Base-by-base conservation (phyloP, 257 asterid genomes). In the Salvia hispanica region DNA sequence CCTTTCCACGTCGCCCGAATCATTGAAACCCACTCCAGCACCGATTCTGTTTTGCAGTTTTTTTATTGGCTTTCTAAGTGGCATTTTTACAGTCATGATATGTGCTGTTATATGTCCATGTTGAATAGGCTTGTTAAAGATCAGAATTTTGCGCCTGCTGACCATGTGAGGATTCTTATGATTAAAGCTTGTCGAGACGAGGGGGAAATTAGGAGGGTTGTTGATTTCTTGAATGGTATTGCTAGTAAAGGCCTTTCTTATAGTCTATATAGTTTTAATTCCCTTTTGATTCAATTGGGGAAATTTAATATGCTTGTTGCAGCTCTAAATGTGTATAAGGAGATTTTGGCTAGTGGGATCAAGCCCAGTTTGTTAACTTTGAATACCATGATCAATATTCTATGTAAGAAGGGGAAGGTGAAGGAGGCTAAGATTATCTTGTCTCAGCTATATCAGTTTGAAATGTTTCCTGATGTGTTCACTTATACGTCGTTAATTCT, bases 1-100 rank as follows among this genome's bases (percentile, higher is more conserved):
- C 96, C 97, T 7, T 60, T 48, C 59, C 93, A 88, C 64, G 94
- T 90, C 47, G 81, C 83, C 46, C 68, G 66, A 47, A 78, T 92
- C 15, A 73, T 92, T 58, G 78, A 80, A 66, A 71, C 72, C 64
- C 76, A 81, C 69, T 40, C 40, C 16, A 76, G 70, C 51, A 78
- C 90, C 1, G 91, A 88, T 4, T 79, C 81, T 8, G 92, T 71
- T 55, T 74, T 90, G 60, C 78, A 70, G 62, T 92, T 92, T 62
- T 90, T 88, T 66, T 88, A 76, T 68, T 92, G 97, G 98, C 81
- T 89, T 74, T 92, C 96, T 68, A 85, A 75, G 92, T 65, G 79
- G 79, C 89, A 67, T 77, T 88, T 75, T 63, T 90, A 92, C 96
- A 83, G 85, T 72, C 98, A 90, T 15, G 94, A 88, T 80, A 58